These are phyloP conservation scores for Dysphania ambrosioides DNA, from an alignment of 148 eudicot species.

Conservation along the genomic window DNA sequence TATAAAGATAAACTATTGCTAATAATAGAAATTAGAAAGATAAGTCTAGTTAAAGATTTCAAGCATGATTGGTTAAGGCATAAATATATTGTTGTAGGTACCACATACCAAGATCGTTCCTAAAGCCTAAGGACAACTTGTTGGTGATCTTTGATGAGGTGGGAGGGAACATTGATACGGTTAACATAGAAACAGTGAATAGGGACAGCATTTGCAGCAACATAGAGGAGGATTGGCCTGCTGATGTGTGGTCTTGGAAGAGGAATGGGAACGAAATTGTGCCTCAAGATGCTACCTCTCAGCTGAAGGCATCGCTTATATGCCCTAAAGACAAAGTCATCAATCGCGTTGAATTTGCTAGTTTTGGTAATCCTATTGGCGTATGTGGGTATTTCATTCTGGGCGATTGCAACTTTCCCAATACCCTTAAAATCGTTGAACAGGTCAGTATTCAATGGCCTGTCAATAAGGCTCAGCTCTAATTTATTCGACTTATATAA, in stretches of 20 bases:
- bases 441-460: conserved; percentile 34
- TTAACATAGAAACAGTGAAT: conserved; percentile 46
- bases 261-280: conserved; percentile 31
- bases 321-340: conserved; percentile 56
- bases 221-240: conserved; percentile 48
- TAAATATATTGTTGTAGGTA: conserved; percentile 40
- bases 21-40: too few species aligned
- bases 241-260: conserved; percentile 51
- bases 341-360: conserved; percentile 52
- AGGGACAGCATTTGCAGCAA: conserved; percentile 60
- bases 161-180: conserved; percentile 53
- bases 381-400: conserved; percentile 50
- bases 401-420: conserved; percentile 48
- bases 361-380: conserved; percentile 66
- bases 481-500: too few species aligned
- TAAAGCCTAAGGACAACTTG: conserved; percentile 64
- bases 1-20: too few species aligned
- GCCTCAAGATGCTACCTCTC: conserved; percentile 7
- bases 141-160: conserved; percentile 73
- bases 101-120: conserved; percentile 72
- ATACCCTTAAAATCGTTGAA: conserved; percentile 42
- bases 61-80: background rate
- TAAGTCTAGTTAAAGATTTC: too few species aligned
- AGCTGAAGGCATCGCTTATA: conserved; percentile 38
- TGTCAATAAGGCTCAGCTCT: too few species aligned